phyloP scores from a whole-genome alignment of 2,329 filamentous ascomycete species.

The Penicillium sp. region DNA sequence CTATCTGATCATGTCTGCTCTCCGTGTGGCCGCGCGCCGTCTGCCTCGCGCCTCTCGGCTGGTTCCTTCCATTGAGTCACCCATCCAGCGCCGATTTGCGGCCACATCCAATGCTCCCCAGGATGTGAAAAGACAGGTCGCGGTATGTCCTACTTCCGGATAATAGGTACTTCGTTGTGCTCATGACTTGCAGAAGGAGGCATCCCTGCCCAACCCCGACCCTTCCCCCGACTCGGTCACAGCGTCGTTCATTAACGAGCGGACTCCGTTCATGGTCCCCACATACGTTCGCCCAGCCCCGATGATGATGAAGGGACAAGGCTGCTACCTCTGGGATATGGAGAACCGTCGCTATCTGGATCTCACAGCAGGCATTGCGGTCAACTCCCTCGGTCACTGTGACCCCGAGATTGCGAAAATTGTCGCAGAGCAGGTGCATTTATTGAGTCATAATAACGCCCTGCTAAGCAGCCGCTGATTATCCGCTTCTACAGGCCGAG shows the following conservation, averaged over 20 bases:
- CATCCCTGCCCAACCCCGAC: conserved; percentile 61
- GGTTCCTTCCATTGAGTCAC: conserved; percentile 30
- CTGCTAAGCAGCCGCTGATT: conserved; percentile 5
- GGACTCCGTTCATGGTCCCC: conserved; percentile 85
- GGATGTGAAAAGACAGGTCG: conserved; percentile 26
- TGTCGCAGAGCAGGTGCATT: conserved; percentile 66
- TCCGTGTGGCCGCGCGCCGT: conserved; percentile 35
- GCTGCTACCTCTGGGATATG: conserved; percentile 83
- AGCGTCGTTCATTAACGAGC: conserved; percentile 65
- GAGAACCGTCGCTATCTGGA: conserved; percentile 88
- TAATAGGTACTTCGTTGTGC: background rate
- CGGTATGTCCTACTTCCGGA: conserved; percentile 13
- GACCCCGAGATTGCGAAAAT: conserved; percentile 72
- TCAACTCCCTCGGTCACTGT: conserved; percentile 87
- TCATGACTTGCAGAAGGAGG: conserved; percentile 40
- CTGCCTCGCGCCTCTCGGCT: conserved; percentile 29
- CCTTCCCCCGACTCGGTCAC: conserved; percentile 69
- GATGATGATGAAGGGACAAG: conserved; percentile 82
- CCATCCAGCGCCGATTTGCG: conserved; percentile 32
- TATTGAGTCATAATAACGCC: background rate
- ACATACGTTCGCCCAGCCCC: conserved; percentile 88
- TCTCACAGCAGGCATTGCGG: conserved; percentile 92
- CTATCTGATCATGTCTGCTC: conserved; percentile 25
- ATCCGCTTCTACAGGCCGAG: conserved; percentile 48
- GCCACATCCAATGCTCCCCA: conserved; percentile 29